Percentiles rank a stretch among this genome's conserved stretches.
Conservation (phyloP, 371 early-diverging fungal genomes). For the Mucor velutinosus region DNA sequence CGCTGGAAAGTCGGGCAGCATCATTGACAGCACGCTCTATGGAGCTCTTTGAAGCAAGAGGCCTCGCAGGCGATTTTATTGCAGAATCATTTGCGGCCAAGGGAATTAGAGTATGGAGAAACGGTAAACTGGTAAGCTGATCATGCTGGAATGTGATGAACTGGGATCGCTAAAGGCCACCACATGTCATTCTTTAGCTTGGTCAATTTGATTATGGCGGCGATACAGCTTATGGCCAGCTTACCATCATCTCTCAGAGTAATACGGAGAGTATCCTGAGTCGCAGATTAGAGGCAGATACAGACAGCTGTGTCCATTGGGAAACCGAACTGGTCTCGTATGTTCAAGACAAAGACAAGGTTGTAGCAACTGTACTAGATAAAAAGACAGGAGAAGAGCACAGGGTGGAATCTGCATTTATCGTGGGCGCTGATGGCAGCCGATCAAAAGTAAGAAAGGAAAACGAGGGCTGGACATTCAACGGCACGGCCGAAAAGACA, state of each 20-base stretch:
- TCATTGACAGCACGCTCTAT: constrained; percentile 40
- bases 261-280: constrained; percentile 27
- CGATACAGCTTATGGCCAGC: constrained; percentile 36
- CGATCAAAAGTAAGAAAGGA: constrained; percentile 44
- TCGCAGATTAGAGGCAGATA: constrained; percentile 4
- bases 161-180: not conserved
- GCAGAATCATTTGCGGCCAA: constrained; percentile 17
- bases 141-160: not conserved
- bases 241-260: constrained; percentile 31
- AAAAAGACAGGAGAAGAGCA: constrained; percentile 1
- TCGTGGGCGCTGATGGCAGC: constrained; percentile 45
- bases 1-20: constrained; percentile 47
- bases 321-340: constrained; percentile 30
- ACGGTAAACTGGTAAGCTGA: constrained; percentile 24
- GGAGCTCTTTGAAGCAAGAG: constrained; percentile 38
- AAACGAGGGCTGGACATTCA: constrained; percentile 32
- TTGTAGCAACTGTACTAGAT: constrained; percentile 18
- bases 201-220: constrained; percentile 18
- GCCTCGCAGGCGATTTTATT: constrained; percentile 28
- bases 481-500: constrained; percentile 28
- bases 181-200: not conserved
- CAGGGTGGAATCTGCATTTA: constrained; percentile 23
- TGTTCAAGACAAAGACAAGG: constrained; percentile 27
- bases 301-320: constrained; percentile 26
- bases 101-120: constrained; percentile 24